Base-by-base conservation (phyloP, 1,284 basidiomycete genomes). In the Trichosporon ovoides region DNA sequence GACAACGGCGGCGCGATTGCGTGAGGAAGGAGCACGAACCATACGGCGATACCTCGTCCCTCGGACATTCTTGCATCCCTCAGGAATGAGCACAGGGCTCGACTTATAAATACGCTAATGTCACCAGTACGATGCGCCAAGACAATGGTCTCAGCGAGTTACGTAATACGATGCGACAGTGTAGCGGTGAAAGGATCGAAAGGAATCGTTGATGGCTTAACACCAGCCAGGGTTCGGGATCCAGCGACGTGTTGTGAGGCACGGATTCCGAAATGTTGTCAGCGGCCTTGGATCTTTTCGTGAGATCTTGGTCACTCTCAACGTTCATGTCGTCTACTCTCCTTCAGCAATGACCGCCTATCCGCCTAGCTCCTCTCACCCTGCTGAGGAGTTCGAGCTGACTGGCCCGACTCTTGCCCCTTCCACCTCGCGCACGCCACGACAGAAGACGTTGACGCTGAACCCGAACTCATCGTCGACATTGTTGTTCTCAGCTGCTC, bases 201-300 rank as follows among this genome's bases (percentile, higher is more conserved):
- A n/a, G n/a, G n/a, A n/a, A n/a, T n/a, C n/a, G n/a, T n/a, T n/a
- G n/a, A n/a, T n/a, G n/a, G n/a, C 28, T 9, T 4, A 9, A 9
- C 28, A n/a, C n/a, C 28, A 31, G 43, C 28, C 19, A 22, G 24
- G 24, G 28, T 5, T 24, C 24, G 28, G 43, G n/a, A n/a, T n/a
- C n/a, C n/a, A n/a, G n/a, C n/a, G 22, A 28, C 16, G 28, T 48
- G 43, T 48, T 48, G 43, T 31, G 22, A 48, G 43, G 43, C 22
- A 28, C 43, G 3, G 43, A 48, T 48, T 48, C 43, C 43, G 43
- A 48, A 48, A 48, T 48, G 43, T 48, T 48, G 43, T 24, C 12
- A 22, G 43, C 22, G 22, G n/a, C 43, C 22, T 24, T 31, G 24
- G 43, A 48, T 22, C 16, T 28, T 31, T 28, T 10, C 24, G 11